These are phyloP conservation scores for Arachis hypogaea DNA, from an alignment of 306 rosid species.

Conservation along the genomic window DNA sequence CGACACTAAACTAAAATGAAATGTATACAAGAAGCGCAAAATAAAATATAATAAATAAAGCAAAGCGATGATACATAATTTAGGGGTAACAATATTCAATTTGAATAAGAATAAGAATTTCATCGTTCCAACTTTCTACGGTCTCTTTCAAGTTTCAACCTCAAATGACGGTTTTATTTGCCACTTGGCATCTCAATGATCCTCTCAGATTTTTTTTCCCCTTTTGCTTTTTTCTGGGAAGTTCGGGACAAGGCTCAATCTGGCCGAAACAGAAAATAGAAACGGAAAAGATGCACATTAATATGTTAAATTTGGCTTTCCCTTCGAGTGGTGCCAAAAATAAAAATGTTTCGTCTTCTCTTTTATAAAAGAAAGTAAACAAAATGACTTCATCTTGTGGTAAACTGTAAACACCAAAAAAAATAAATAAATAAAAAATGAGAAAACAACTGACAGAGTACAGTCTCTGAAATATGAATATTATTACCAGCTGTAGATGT, in stretches of 20 bases:
- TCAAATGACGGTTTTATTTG: not conserved
- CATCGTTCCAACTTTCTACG: not conserved
- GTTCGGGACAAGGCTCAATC: constrained; percentile 9
- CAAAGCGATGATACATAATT: not conserved
- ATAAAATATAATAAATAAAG: not conserved
- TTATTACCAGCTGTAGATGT: too few species aligned
- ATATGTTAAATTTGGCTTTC: constrained; percentile 23
- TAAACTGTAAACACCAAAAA: too few species aligned
- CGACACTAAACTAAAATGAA: not conserved
- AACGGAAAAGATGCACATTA: constrained; percentile 11
- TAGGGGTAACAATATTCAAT: not conserved
- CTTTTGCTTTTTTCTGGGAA: constrained; percentile 29
- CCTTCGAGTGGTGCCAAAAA: constrained; percentile 10
- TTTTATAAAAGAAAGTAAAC: not conserved
- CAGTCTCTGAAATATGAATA: too few species aligned
- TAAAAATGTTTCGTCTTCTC: not conserved
- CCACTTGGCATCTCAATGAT: constrained; percentile 28
- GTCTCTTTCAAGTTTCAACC: not conserved
- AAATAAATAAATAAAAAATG: too few species aligned
- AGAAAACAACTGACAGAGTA: too few species aligned
- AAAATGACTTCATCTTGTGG: too few species aligned
- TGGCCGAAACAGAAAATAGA: constrained; percentile 15
- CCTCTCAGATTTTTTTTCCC: constrained; percentile 15
- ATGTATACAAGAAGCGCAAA: not conserved
- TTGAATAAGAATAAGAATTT: not conserved